Evolutionary conservation across 2,329 filamentous ascomycete genomes (phyloP).

Genomic region (Mycosphaerella arachidis): DNA sequence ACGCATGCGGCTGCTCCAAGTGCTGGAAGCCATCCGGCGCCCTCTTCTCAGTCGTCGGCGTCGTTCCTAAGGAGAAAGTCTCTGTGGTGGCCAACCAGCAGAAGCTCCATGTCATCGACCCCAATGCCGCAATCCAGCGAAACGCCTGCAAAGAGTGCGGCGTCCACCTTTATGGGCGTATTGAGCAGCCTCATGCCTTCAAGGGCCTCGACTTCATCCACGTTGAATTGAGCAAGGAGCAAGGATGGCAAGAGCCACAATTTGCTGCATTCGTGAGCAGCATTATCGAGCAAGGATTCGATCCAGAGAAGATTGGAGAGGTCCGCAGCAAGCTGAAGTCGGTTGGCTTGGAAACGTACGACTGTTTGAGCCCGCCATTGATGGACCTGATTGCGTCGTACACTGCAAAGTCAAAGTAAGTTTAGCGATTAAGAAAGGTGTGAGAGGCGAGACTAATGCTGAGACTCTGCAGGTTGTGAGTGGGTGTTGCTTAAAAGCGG

Average conservation of each 20-base stretch:
- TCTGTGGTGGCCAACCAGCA: constrained; percentile 53
- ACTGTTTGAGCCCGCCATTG: constrained; percentile 56
- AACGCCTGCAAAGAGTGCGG: constrained; percentile 59
- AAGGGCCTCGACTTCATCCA: constrained; percentile 67
- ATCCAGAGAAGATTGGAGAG: constrained; percentile 51
- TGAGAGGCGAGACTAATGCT: neutral
- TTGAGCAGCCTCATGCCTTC: constrained; percentile 62
- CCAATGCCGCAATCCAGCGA: constrained; percentile 55
- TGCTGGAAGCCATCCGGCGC: constrained; percentile 65
- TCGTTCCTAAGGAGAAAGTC: constrained; percentile 54
- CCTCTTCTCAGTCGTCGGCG: constrained; percentile 61
- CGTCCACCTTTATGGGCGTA: constrained; percentile 60
- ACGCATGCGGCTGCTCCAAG: constrained; percentile 67
- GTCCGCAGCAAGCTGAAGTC: constrained; percentile 52
- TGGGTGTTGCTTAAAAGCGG: neutral
- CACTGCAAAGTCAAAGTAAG: constrained; percentile 23
- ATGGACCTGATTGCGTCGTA: constrained; percentile 50
- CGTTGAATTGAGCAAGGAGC: constrained; percentile 54
- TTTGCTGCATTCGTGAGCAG: constrained; percentile 65
- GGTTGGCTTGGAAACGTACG: constrained; percentile 58
- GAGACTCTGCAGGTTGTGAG: neutral
- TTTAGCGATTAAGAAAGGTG: neutral
- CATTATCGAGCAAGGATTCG: constrained; percentile 64
- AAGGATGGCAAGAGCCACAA: constrained; percentile 68
- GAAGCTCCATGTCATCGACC: constrained; percentile 57